Evolutionary conservation across 2,329 filamentous ascomycete species (phyloP).

Genomic region (Pseudogymnoascus sp.): DNA sequence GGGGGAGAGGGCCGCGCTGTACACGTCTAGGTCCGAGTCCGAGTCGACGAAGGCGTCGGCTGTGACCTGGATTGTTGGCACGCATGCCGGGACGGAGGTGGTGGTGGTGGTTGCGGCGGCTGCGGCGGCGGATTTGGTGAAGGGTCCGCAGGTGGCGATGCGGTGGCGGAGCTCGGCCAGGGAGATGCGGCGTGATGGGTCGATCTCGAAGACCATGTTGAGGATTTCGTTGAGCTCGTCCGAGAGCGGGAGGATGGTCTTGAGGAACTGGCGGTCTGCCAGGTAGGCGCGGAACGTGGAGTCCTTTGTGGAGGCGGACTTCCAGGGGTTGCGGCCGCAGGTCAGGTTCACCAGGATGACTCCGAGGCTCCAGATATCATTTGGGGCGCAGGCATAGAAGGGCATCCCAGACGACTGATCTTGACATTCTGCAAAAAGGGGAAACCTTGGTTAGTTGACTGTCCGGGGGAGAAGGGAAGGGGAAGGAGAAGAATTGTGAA

Average conservation of each 20-base stretch:
- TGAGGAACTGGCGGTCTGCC: slow-evolving; percentile 77
- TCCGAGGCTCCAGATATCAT: slow-evolving; percentile 97
- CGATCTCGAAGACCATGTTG: slow-evolving; percentile 76
- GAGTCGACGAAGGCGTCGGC: slow-evolving; percentile 14
- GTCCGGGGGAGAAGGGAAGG: slow-evolving; percentile 11
- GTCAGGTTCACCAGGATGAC: slow-evolving; percentile 96
- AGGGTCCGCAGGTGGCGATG: slow-evolving; percentile 57
- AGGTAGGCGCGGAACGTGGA: slow-evolving; percentile 89
- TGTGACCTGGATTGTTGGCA: slow-evolving; percentile 11
- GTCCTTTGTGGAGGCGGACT: slow-evolving; percentile 87
- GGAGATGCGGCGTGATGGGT: slow-evolving; percentile 74
- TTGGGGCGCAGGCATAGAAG: slow-evolving; percentile 85
- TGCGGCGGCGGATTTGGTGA: slow-evolving; percentile 16
- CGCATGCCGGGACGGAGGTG: slow-evolving; percentile 12
- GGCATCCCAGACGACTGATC: slow-evolving; percentile 66
- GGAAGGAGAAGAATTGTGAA: slow-evolving; percentile 12
- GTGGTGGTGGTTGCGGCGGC: slow-evolving; percentile 14
- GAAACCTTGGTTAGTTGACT: slow-evolving; percentile 26
- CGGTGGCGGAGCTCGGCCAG: slow-evolving; percentile 69
- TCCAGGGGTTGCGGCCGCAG: slow-evolving; percentile 98
- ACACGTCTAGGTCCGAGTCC: slow-evolving; percentile 35
- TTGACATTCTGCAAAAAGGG: slow-evolving; percentile 63
- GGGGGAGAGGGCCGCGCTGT: slow-evolving; percentile 41
- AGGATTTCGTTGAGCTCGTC: slow-evolving; percentile 84
- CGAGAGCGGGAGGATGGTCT: slow-evolving; percentile 86